Base-by-base conservation (phyloP, 2,329 filamentous ascomycete species). In the Metarhizium album region DNA sequence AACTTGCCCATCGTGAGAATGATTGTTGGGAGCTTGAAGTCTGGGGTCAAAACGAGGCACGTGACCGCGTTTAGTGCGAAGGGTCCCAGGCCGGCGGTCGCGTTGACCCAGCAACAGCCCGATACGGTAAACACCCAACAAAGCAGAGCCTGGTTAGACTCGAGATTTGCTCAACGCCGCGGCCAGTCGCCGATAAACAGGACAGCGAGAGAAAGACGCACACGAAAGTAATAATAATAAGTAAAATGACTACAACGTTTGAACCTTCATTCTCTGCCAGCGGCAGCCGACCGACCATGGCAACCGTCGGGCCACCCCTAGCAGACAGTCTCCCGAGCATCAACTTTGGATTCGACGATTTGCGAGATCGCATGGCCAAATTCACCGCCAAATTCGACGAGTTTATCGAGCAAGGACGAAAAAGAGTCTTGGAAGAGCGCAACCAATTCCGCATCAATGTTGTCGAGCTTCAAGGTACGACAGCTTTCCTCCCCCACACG, bases 341-440 rank as follows among this genome's bases (percentile, higher is more conserved):
- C 67, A 90, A 95, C 69, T 97, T 98, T 67, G 90, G 90, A 52
- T 97, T 97, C 67, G 90, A 97, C 60, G 89, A 96, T 59, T 71
- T 98, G 64, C 90, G 91, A 69, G 89, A 91, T 62, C 87, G 90
- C 69, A 97, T 98, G 93, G 79, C 84, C 49, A 88, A 87, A 56
- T 98, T 98, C 66, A 96, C 87, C 0, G 78, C 82, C 8, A 86
- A 82, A 59, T 98, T 98, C 60, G 93, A 98, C 64, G 83, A 84
- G 0, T 97, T 96, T 60, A 96, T 98, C 56, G 91, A 95, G 63
- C 83, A 87, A 56, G 90, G 90, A 0, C 80, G 91, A 47, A 94
- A 94, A 68, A 82, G 87, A 49, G 88, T 97, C 0, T 68, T 97
- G 7, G 90, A 96, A 62, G 90, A 97, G 73, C 82, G 90, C 63